These are phyloP conservation scores for Zoysia pacifica DNA, from an alignment of 176 grass and related monocot species.

Conservation along the genomic window DNA sequence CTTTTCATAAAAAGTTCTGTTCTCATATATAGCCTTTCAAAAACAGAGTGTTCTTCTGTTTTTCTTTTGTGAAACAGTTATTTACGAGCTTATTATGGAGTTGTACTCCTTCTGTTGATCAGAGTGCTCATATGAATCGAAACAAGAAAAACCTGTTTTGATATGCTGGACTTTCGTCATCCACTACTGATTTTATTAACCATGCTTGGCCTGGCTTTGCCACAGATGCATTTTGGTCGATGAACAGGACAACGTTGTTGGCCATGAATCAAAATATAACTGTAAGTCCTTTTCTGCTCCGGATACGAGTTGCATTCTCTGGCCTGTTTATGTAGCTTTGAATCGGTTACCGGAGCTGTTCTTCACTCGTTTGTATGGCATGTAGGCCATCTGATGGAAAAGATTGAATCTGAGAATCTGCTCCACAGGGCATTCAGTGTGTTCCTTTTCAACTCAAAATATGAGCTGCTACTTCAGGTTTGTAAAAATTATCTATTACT, in stretches of 20 bases:
- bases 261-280: conserved; percentile 94
- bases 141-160: background rate
- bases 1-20: background rate
- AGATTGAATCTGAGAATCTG: conserved; percentile 80
- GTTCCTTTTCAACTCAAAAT: conserved; percentile 98
- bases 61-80: background rate
- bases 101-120: background rate
- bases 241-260: conserved; percentile 85
- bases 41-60: background rate
- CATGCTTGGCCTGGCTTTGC: conserved; percentile 24
- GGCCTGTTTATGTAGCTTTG: background rate
- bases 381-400: conserved; percentile 98
- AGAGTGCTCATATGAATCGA: background rate
- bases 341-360: background rate
- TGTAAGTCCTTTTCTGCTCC: conserved; percentile 58
- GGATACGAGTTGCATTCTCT: background rate
- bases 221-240: conserved; percentile 97
- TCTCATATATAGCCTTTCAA: background rate
- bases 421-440: conserved; percentile 96
- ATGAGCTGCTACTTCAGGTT: conserved; percentile 95
- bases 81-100: background rate
- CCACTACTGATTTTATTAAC: conserved; percentile 5
- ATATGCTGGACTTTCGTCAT: conserved; percentile 9
- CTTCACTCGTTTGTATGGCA: conserved; percentile 23
- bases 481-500: background rate